Evolutionary conservation across 257 asterid genomes (phyloP).

Genomic region (Mitragyna speciosa): DNA sequence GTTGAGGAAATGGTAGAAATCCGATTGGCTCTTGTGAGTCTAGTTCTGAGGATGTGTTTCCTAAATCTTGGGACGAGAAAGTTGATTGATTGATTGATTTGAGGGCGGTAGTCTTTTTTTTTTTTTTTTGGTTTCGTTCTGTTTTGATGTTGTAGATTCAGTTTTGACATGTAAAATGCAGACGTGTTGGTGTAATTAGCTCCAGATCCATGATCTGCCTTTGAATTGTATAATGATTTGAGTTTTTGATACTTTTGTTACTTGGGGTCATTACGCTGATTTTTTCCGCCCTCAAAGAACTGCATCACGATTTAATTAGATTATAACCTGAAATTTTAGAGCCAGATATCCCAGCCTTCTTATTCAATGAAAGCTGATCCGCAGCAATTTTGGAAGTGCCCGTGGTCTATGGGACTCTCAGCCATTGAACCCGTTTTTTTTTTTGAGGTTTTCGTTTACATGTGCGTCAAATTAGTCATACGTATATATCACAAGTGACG

Average conservation of each 20-base stretch:
- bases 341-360: too few species aligned
- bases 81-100: conserved; percentile 2
- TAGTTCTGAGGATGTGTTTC: not conserved
- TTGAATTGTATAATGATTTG: not conserved
- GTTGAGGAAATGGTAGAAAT: conserved; percentile 2
- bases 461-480: too few species aligned
- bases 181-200: conserved; percentile 24
- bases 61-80: conserved; percentile 2
- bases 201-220: not conserved
- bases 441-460: too few species aligned
- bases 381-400: too few species aligned
- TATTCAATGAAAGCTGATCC: too few species aligned
- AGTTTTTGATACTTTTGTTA: not conserved
- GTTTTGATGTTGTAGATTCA: conserved; percentile 24
- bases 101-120: not conserved
- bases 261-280: not conserved
- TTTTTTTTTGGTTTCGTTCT: not conserved
- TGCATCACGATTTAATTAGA: not conserved
- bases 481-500: too few species aligned
- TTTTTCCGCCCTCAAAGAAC: too few species aligned
- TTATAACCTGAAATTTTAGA: not conserved
- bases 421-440: too few species aligned
- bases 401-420: too few species aligned
- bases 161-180: conserved; percentile 34
- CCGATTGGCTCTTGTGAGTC: conserved; percentile 7